phyloP scores from a whole-genome alignment of 345 rosid genomes.

The Ricinus communis region DNA sequence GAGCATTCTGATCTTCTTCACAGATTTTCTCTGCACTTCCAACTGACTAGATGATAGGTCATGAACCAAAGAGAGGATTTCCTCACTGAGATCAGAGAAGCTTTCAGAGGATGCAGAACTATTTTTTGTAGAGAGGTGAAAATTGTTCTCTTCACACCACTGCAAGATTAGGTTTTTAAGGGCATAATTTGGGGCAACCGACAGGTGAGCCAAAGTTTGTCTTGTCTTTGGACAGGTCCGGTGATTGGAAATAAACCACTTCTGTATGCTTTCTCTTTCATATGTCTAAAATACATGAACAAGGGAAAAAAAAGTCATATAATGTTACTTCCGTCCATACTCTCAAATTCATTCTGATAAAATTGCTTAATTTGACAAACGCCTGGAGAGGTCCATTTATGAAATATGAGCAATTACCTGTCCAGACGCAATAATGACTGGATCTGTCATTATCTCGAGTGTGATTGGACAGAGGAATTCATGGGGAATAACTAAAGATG shows the following conservation, averaged over 20 bases:
- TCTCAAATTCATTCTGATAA: no score
- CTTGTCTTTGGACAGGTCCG: constrained; percentile 75
- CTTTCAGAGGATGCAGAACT: constrained; percentile 4
- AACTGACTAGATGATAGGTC: constrained; percentile 46
- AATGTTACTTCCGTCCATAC: neutral
- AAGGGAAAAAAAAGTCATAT: constrained; percentile 3
- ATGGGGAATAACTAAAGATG: constrained; percentile 58
- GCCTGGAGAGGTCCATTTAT: neutral
- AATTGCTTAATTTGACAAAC: neutral
- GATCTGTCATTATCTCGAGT: constrained; percentile 74
- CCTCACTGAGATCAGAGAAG: constrained; percentile 31
- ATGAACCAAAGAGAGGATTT: constrained; percentile 38
- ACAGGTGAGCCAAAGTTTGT: constrained; percentile 52
- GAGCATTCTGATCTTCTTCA: constrained; percentile 55
- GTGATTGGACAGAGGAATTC: constrained; percentile 85
- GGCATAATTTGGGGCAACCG: constrained; percentile 66
- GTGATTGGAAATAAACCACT: constrained; percentile 72
- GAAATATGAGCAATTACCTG: constrained; percentile 47
- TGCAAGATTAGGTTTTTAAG: constrained; percentile 61
- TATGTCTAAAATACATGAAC: constrained; percentile 43
- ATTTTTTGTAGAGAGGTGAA: constrained; percentile 47
- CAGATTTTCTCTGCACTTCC: constrained; percentile 63
- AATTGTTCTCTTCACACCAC: constrained; percentile 76
- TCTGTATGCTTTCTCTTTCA: constrained; percentile 68
- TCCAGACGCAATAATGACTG: constrained; percentile 74